Evolutionary conservation across 768 basidiomycete species (phyloP).

Genomic region (Phallus indusiatus): DNA sequence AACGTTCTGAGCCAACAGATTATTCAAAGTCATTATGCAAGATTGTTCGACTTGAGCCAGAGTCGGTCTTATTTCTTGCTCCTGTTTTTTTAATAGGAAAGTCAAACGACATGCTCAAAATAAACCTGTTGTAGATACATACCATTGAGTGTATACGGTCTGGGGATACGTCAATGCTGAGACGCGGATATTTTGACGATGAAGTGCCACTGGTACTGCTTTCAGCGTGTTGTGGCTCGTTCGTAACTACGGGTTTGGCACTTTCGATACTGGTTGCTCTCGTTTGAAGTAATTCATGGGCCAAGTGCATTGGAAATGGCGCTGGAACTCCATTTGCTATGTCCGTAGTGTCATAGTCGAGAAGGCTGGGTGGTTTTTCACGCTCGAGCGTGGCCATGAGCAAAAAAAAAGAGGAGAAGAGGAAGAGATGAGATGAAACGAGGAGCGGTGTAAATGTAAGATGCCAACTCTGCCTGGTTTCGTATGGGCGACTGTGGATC

Average conservation of each 20-base stretch:
- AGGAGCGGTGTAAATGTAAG: background rate
- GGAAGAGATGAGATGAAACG: background rate
- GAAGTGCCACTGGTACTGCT: background rate
- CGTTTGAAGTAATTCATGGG: background rate
- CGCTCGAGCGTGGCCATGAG: background rate
- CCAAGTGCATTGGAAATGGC: background rate
- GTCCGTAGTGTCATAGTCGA: background rate
- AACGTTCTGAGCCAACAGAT: conserved; percentile 39
- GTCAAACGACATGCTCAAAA: background rate
- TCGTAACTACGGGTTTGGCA: background rate
- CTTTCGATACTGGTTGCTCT: background rate
- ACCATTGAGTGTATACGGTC: background rate
- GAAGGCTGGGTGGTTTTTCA: background rate
- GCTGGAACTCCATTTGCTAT: background rate
- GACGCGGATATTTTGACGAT: background rate
- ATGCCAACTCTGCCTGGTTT: background rate
- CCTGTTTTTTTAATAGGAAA: background rate
- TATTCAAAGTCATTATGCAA: conserved; percentile 64
- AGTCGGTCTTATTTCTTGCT: conserved; percentile 34
- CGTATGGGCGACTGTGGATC: background rate
- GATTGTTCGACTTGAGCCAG: conserved; percentile 64
- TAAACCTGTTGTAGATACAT: background rate
- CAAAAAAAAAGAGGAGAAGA: background rate
- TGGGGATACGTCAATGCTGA: background rate
- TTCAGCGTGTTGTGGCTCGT: background rate